Evolutionary conservation across 192 early-diverging fungal species (phyloP), one percentile per base, ranked within the genome.

Genomic region (Coemansia javaensis): DNA sequence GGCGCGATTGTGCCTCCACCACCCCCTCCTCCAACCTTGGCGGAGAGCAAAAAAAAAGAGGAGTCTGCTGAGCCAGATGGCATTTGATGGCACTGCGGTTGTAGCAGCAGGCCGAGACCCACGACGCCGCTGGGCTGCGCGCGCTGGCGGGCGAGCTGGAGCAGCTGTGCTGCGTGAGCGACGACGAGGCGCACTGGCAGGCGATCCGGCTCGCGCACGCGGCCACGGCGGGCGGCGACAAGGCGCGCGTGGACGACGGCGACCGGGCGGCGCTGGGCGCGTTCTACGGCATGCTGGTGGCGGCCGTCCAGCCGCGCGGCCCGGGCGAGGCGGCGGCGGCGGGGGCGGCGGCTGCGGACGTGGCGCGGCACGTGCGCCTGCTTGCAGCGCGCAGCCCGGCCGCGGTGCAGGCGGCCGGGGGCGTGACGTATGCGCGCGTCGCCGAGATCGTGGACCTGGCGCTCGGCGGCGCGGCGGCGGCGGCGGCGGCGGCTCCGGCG

Each of bases 191-290:
- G n/a, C 52, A 47, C 13, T 25, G 39, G 12, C 64, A 67, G 41
- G 44, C 64, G 9, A 47, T 67, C 35, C 64, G 56, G n/a, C 53
- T 67, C 18, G 36, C 58, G 27, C 52, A 50, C 51, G 64, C 57
- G 4, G 57, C 42, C 22, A 47, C 36, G 3, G 40, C 25, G 17
- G 44, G 33, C 32, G 31, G 28, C 3, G 8, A 39, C 6, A 32
- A 23, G 13, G 23, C 28, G 11, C 8, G 11, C 2, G 32, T 18
- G 7, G 11, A 20, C 24, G 46, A 42, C 5, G 14, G 30, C 9
- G 51, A 55, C 16, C 41, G 34, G 24, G 10, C 36, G 0, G n/a
- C 18, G 35, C 37, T 67, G 25, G 16, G 3, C 0, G 42, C 3
- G 8, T 67, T 67, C 42, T 67, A 56, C 30, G 18, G 35, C 46